Conservation (phyloP, 2,329 filamentous ascomycete genomes). For the Botrytis porri region DNA sequence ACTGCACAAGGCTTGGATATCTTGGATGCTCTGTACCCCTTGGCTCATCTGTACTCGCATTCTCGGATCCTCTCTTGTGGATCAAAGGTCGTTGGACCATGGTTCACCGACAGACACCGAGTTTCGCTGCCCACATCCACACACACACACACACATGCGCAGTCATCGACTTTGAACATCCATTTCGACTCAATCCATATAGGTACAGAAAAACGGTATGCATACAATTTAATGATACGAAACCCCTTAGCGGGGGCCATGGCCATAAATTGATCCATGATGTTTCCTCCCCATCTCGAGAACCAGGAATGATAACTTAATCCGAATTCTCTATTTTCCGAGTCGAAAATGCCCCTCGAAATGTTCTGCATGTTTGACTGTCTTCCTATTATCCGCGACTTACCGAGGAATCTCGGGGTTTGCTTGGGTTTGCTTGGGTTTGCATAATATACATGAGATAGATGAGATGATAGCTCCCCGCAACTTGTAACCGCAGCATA, state of each 20-base stretch:
- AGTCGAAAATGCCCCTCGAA: background rate
- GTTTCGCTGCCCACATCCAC: background rate
- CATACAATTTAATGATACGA: background rate
- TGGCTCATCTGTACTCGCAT: background rate
- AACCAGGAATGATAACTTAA: too few species aligned
- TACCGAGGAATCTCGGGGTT: background rate
- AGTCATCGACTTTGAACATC: background rate
- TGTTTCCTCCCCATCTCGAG: background rate
- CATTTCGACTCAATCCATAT: background rate
- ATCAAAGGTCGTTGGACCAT: background rate
- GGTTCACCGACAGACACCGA: slow-evolving; percentile 10
- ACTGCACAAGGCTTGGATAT: slow-evolving; percentile 8
- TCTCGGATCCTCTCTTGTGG: background rate
- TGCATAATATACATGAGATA: background rate
- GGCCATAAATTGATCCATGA: background rate
- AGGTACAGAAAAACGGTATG: slow-evolving; percentile 12
- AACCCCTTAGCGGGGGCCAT: background rate
- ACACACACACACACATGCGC: background rate
- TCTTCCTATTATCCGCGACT: background rate
- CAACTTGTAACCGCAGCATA: background rate
- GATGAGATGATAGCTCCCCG: background rate
- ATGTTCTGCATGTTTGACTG: slow-evolving; percentile 1
- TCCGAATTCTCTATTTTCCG: background rate
- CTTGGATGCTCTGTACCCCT: background rate
- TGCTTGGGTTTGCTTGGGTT: too few species aligned